These are phyloP conservation scores for Cucumis hystrix DNA, from an alignment of 306 rosid genomes.

Conservation along the genomic window DNA sequence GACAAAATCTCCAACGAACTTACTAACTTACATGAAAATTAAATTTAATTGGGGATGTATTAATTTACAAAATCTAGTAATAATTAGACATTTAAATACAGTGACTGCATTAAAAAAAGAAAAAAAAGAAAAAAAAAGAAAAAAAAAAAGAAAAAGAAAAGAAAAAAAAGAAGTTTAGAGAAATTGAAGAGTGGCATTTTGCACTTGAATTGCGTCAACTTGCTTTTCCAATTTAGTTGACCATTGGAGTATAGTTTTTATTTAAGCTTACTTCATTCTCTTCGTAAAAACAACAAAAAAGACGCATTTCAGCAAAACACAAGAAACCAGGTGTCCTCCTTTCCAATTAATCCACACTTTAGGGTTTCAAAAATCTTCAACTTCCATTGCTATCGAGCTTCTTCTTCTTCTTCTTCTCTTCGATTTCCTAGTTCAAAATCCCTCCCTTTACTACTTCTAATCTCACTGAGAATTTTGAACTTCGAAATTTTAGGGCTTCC, in stretches of 20 bases:
- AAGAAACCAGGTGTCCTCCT: conserved; percentile 11
- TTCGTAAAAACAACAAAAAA: neutral
- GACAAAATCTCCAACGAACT: neutral
- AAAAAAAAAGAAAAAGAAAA: neutral
- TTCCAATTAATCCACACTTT: neutral
- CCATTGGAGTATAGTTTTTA: neutral
- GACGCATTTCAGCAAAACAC: conserved; percentile 5
- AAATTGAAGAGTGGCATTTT: neutral
- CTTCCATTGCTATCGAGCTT: neutral
- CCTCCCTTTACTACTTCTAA: neutral
- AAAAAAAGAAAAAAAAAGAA: too few relatives aligned
- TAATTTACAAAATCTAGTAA: neutral
- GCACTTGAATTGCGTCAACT: neutral
- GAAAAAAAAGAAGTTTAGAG: neutral
- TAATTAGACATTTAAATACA: neutral
- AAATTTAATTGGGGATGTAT: neutral
- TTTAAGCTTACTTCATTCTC: neutral
- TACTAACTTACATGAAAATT: neutral
- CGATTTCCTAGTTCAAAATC: conserved; percentile 2
- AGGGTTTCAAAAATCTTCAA: conserved; percentile 21
- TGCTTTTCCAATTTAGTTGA: neutral
- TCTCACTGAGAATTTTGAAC: conserved; percentile 1
- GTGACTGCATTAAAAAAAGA: neutral
- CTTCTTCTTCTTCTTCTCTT: neutral
- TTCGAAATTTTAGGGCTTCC: conserved; percentile 6